Evolutionary conservation across 495 filamentous ascomycete genomes (phyloP), one percentile per base, ranked within the genome.

Genomic region (Penicillium diatomitis): DNA sequence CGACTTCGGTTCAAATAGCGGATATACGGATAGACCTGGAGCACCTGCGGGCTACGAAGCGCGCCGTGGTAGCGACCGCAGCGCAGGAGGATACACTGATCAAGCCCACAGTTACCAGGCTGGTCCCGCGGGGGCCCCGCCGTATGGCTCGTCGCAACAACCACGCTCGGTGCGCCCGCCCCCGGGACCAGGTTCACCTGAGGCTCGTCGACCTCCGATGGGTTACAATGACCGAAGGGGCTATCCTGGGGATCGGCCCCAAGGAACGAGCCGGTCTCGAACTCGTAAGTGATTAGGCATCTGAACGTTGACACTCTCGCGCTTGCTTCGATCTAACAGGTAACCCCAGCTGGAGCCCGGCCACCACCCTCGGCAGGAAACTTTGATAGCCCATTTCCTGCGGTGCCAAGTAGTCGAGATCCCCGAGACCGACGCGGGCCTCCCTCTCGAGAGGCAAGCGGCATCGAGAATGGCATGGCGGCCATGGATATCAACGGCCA

Each of bases 311-410:
- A 32, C 6, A 10, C 3, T 44, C 3, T 32, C 6, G n/a, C 9
- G 37, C 35, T 4, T 8, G 4, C 38, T 32, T 6, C 6, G 11
- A 51, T 47, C 57, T 53, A 41, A 58, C 48, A 28, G n/a, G 37
- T 9, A 20, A 20, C 44, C 50, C 49, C 44, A 59, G 56, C 62
- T 12, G 60, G 55, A 30, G 56, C 38, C 34, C 61, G 56, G 12
- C 61, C 69, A 6, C 70, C 70, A 5, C 60, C 20, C 20, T 20
- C 20, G 20, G 20, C 66, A 20, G 76, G 81, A 6, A 71, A 69
- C n/a, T 84, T 78, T 58, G 83, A 85, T 40, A 83, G 81, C 52
- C 78, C 84, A 4, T 88, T 86, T 50, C 82, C 85, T 8, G 69
- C 75, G 2, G 86, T 87, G 49, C 79, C 80, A 9, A 34, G 32